These are phyloP conservation scores for Abrus precatorius DNA, from an alignment of 306 rosid species.

Conservation along the genomic window DNA sequence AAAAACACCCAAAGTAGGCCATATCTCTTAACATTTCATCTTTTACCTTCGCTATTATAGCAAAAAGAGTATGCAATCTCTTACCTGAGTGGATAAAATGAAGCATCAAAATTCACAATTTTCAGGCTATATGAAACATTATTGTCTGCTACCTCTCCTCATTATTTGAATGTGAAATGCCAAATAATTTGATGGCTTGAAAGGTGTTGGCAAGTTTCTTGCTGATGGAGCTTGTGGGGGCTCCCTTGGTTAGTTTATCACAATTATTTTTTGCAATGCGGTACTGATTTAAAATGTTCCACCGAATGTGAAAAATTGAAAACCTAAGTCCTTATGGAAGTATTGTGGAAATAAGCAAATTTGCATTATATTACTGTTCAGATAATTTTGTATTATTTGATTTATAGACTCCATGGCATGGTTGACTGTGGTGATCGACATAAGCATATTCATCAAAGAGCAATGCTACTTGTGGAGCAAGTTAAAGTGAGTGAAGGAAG, in stretches of 20 bases:
- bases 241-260: constrained; percentile 25
- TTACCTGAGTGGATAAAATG: constrained; percentile 14
- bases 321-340: constrained; percentile 31
- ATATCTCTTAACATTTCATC: background rate
- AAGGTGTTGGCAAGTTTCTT: constrained; percentile 24
- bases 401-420: constrained; percentile 84
- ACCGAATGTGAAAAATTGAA: constrained; percentile 23
- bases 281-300: background rate
- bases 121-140: constrained; percentile 15
- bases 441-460: constrained; percentile 81
- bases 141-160: constrained; percentile 20
- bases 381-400: constrained; percentile 32
- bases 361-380: constrained; percentile 8
- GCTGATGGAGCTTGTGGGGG: constrained; percentile 8
- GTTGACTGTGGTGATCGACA: constrained; percentile 92
- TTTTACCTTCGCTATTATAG: constrained; percentile 21
- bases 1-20: no score
- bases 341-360: constrained; percentile 28
- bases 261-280: background rate
- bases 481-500: constrained; percentile 97
- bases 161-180: constrained; percentile 27
- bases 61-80: constrained; percentile 28
- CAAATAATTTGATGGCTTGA: constrained; percentile 29
- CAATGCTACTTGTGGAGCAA: constrained; percentile 91
- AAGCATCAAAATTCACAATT: constrained; percentile 20